Base-by-base conservation (phyloP, 192 early-diverging fungal species). In the Backusella parvicylindrica region DNA sequence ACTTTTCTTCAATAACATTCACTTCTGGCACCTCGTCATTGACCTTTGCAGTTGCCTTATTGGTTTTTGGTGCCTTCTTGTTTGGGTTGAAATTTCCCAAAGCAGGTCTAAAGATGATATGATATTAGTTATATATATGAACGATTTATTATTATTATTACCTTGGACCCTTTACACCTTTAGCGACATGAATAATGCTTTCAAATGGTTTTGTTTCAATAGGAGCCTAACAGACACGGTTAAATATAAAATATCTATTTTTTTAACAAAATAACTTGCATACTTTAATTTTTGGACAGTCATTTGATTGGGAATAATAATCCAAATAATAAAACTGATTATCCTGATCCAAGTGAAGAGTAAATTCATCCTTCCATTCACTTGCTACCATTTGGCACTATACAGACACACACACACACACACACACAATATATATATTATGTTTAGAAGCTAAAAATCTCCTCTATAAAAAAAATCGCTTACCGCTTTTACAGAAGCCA, bases 311-410 rank as follows among this genome's bases (percentile, higher is more conserved):
- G 30, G 75, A 50, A 69, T 69, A 81, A 43, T 81, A 81, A 26
- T 76, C 75, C 5, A 81, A 68, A 23, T 81, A 70, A 21, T 73
- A 73, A 16, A 77, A 71, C 30, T 74, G 38, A 7, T 64, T 50
- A 2, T 69, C 50, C 15, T 72, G 64, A 50, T 77, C 71, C 23
- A 81, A 68, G 53, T 81, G 75, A 30, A 81, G 30, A 5, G 30
- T 69, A 33, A 81, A 81, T 9, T 68, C 36, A 28, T 81, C 79
- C 2, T 49, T 60, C 50, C 70, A 81, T 2, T 63, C 53, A 43
- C 71, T 77, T 3, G 71, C 66, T 23, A 70, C 50, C 36, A 81
- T 31, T 50, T 81, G 79, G n/a, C 79, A 76, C 79, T 81, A 23
- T 28, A 26, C 28, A n/a, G n/a, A n/a, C n/a, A n/a, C n/a, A n/a